Evolutionary conservation across 441 rosid genomes (phyloP), one percentile per base, ranked within the genome.

Genomic region (Theobroma grandiflorum): DNA sequence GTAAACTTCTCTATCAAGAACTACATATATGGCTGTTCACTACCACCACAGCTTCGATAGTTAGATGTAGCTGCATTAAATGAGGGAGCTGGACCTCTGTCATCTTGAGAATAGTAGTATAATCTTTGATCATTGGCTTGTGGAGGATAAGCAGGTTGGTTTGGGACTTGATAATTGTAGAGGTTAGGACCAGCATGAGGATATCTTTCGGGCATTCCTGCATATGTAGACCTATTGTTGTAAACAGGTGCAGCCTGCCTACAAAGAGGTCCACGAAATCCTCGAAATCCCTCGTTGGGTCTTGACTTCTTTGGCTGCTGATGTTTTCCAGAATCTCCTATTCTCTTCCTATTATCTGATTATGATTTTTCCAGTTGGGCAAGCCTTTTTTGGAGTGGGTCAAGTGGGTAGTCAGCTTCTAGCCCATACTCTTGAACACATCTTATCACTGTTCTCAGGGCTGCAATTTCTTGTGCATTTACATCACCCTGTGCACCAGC

Each of bases 51-150:
- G 69, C 79, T 63, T 12, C 82, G 75, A 14, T 86, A 89, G 64
- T 63, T 85, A 9, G 88, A 63, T 12, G 86, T 70, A n/a, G 83
- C 79, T 22, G 87, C 78, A 80, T 79, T 76, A 63, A 81, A 84
- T 0, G 86, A 61, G 42, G 82, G 50, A 37, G 84, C 49, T 38
- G 83, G 16, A 80, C 70, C 68, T 58, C 84, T 72, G n/a, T 82
- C 84, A 0, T 84, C 87, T 74, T 79, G 88, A 64, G 88, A 76
- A 75, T 88, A 83, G 81, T 85, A 84, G 75, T 83, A 87, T 42
- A 81, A 59, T 87, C 88, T 84, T 74, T 84, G 91, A 79, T 90
- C 88, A 47, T 47, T 78, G 35, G 82, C 81, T 81, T 85, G 92
- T 43, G 83, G 89, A 68, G 86, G 82, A 52, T 80, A 85, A 2